Evolutionary conservation across 2,329 filamentous ascomycete species (phyloP).

Genomic region (Fusarium circinatum): DNA sequence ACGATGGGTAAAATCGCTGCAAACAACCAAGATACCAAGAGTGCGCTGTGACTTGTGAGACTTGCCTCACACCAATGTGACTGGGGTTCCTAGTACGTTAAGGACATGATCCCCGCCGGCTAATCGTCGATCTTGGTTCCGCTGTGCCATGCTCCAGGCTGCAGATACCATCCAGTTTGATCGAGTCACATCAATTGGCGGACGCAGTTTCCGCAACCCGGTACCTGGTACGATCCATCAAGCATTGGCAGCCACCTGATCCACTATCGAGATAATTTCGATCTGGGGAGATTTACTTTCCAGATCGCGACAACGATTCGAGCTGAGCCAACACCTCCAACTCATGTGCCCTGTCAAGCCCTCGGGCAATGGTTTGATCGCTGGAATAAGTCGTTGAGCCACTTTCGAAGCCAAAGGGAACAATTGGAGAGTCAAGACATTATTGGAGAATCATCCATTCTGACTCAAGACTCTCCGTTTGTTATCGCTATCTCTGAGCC

Average conservation of each 20-base stretch:
- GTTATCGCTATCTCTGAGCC: not conserved
- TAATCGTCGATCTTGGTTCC: slow-evolving; percentile 19
- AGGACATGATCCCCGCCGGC: not conserved
- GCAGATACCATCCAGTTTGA: slow-evolving; percentile 14
- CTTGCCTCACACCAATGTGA: slow-evolving; percentile 1
- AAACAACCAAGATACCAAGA: slow-evolving; percentile 1
- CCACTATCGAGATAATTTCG: slow-evolving; percentile 41
- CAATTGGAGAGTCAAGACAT: not conserved
- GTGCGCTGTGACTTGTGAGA: not conserved
- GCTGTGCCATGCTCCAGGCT: slow-evolving; percentile 4
- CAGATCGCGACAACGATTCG: slow-evolving; percentile 29
- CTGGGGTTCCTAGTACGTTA: slow-evolving; percentile 15
- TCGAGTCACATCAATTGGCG: slow-evolving; percentile 6
- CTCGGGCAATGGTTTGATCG: not conserved
- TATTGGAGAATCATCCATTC: not conserved
- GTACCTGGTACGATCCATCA: slow-evolving; percentile 31
- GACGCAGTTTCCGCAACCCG: slow-evolving; percentile 21
- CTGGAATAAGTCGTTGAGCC: not conserved
- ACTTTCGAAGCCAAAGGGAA: not conserved
- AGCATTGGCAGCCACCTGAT: slow-evolving; percentile 32
- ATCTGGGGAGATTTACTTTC: slow-evolving; percentile 31
- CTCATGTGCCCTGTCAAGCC: not conserved
- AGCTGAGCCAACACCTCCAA: slow-evolving; percentile 6
- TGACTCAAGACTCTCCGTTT: not conserved
- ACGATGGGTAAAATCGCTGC: not conserved